phyloP scores from a whole-genome alignment of 163 green algal genomes.

The Smithsoniella earleae region DNA sequence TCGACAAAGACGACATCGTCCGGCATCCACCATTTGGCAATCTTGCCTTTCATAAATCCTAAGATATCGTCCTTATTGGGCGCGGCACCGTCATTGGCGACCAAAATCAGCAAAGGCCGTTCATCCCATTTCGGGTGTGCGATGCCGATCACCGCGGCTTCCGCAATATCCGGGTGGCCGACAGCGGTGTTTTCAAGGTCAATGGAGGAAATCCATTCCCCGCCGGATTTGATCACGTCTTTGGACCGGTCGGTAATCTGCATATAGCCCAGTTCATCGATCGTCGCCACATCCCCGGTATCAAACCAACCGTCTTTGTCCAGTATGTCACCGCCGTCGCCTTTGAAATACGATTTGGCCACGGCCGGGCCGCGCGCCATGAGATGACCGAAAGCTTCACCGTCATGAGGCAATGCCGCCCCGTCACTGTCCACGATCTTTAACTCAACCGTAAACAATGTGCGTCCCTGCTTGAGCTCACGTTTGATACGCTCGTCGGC shows the following conservation, averaged over 20 bases:
- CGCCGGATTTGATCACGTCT: constrained; percentile 70
- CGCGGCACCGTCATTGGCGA: constrained; percentile 30
- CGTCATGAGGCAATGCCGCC: constrained; percentile 55
- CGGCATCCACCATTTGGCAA: constrained; percentile 53
- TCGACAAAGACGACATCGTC: constrained; percentile 69
- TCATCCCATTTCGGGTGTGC: constrained; percentile 62
- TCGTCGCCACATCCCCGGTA: constrained; percentile 66
- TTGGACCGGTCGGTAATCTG: constrained; percentile 69
- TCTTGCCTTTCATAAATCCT: not conserved
- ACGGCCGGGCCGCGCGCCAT: constrained; percentile 55
- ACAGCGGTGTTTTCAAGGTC: constrained; percentile 59
- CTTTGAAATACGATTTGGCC: constrained; percentile 50
- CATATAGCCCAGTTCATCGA: constrained; percentile 62
- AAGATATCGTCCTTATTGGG: not conserved
- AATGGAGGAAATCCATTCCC: constrained; percentile 81
- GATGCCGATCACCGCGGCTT: constrained; percentile 65
- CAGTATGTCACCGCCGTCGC: not conserved
- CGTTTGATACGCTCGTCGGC: not conserved
- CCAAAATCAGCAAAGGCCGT: constrained; percentile 65
- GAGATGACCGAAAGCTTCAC: constrained; percentile 56
- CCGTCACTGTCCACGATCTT: constrained; percentile 60
- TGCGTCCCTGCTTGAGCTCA: constrained; percentile 51
- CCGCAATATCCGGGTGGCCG: constrained; percentile 42
- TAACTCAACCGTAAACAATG: constrained; percentile 60
- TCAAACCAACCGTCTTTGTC: constrained; percentile 57